Evolutionary conservation across 2,329 filamentous ascomycete genomes (phyloP), one percentile per base, ranked within the genome.

Genomic region (Xylaria sp.): DNA sequence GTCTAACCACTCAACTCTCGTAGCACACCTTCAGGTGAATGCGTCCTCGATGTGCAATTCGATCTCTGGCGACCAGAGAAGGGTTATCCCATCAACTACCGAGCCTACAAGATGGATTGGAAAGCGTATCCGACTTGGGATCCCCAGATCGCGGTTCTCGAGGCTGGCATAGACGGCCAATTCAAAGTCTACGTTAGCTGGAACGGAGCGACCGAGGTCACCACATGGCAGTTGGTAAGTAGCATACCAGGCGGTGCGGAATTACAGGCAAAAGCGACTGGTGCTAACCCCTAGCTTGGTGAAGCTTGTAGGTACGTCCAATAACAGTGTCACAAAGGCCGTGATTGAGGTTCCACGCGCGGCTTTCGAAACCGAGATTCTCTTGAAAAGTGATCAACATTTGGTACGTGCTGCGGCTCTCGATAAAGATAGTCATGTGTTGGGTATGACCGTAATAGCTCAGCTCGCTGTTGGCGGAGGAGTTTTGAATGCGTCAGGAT

Each of bases 31-130:
- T 63, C 74, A n/a, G 77, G 77, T 12, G 75, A 79, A 2, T 74
- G 74, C 10, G 74, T 80, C 2, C 69, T 80, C 63, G 78, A 77
- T 18, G 77, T 77, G 13, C 75, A 78, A 59, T 81, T 80, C 44
- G 77, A 77, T 39, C 69, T 73, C 13, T 74, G 77, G 65, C 74
- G 78, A 58, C 63, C 74, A 15, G 76, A 76, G 18, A 72, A 74
- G 25, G 72, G 70, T 0, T 71, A 68, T 5, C 69, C 61, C 8
- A 66, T 63, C 23, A 65, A 70, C 20, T 82, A 82, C 73, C 78
- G 80, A 15, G 77, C 75, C 18, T 81, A 75, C 71, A 80, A 80
- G 60, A 76, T 74, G 63, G 65, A 76, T 34, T 81, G 80, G 80
- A 67, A 65, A 25, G 73, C 63, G 12, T 44, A 62, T 57, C 74